Evolutionary conservation across 495 filamentous ascomycete species (phyloP).

Genomic region (Aspergillus indologenus): DNA sequence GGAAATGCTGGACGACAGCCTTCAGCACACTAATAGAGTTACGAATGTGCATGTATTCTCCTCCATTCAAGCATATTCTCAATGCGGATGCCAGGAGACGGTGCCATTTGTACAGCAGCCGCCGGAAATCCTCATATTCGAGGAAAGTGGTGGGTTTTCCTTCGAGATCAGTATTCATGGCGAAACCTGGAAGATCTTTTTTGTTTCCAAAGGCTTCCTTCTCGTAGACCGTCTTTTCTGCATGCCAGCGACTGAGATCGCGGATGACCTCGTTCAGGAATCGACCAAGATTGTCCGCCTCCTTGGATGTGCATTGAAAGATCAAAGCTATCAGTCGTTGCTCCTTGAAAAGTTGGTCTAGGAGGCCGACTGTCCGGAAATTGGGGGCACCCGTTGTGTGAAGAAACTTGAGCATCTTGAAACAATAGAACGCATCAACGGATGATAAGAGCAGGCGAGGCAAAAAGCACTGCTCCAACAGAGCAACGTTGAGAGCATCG

Average conservation of each 20-base stretch:
- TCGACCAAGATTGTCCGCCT: constrained; percentile 84
- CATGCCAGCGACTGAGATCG: constrained; percentile 81
- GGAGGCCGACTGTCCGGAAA: constrained; percentile 80
- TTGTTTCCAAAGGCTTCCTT: constrained; percentile 68
- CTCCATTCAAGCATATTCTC: constrained; percentile 70
- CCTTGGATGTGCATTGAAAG: constrained; percentile 80
- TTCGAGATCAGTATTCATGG: constrained; percentile 57
- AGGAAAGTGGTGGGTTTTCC: constrained; percentile 64
- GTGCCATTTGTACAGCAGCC: constrained; percentile 88
- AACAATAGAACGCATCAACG: constrained; percentile 81
- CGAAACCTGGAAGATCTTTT: constrained; percentile 66
- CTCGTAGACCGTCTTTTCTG: constrained; percentile 69
- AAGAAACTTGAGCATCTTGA: constrained; percentile 78
- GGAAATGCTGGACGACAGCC: constrained; percentile 73
- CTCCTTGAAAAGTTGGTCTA: constrained; percentile 79
- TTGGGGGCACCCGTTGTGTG: constrained; percentile 78
- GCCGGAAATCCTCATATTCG: constrained; percentile 81
- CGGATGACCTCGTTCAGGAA: constrained; percentile 79
- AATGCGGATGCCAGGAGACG: constrained; percentile 69
- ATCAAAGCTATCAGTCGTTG: constrained; percentile 76
- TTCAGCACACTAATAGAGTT: constrained; percentile 94
- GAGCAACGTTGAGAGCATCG: constrained; percentile 64
- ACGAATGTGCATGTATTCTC: constrained; percentile 96
- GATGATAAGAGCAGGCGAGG: constrained; percentile 81
- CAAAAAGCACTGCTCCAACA: constrained; percentile 87